A percentile compares a stretch with the other conserved stretches of the same genome.
These are phyloP conservation scores for Seiridium unicorne DNA, from an alignment of 2,329 filamentous ascomycete species.

Conservation along the genomic window DNA sequence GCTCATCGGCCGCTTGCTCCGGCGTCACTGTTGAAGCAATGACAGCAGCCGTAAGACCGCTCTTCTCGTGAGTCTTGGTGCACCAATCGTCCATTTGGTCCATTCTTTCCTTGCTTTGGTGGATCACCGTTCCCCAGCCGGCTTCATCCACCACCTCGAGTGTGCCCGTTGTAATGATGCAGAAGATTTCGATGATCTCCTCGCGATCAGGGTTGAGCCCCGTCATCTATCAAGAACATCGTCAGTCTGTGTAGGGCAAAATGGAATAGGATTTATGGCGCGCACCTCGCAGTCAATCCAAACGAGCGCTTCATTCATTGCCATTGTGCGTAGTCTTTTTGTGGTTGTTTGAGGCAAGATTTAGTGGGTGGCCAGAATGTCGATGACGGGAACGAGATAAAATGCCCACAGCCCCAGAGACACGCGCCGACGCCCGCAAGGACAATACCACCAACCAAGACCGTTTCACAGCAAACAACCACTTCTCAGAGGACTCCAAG, in stretches of 20 bases:
- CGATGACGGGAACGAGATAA: neutral
- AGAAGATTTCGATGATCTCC: constrained; percentile 87
- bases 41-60: constrained; percentile 78
- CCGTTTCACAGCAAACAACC: too few relatives aligned
- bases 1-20: constrained; percentile 65
- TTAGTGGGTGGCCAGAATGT: neutral
- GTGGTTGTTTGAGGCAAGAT: neutral
- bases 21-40: constrained; percentile 71
- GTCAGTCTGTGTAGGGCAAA: neutral
- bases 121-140: constrained; percentile 79
- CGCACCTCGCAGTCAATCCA: constrained; percentile 45
- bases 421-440: neutral
- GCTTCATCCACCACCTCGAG: constrained; percentile 72
- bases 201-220: constrained; percentile 77
- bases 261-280: neutral
- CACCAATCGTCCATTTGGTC: constrained; percentile 89
- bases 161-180: constrained; percentile 81
- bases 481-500: too few relatives aligned
- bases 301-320: constrained; percentile 14
- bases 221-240: constrained; percentile 70
- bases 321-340: constrained; percentile 8
- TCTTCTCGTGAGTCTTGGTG: constrained; percentile 71
- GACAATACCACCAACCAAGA: neutral
- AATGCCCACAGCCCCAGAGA: neutral
- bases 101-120: constrained; percentile 68